Evolutionary conservation across 2,329 filamentous ascomycete genomes (phyloP).

Genomic region (Fusarium camptoceras): DNA sequence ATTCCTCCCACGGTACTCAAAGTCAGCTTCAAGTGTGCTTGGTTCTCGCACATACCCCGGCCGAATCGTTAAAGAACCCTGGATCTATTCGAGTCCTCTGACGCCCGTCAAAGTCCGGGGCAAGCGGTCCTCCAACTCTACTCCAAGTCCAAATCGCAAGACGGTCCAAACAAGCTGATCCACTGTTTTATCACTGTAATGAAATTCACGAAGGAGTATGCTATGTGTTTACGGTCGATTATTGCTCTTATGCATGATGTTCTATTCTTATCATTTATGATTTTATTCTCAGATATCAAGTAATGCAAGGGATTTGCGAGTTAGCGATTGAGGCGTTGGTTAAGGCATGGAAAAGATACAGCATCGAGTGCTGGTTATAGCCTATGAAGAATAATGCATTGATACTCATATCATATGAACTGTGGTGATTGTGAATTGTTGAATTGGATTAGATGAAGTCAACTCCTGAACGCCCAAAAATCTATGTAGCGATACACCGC

Average conservation of each 20-base stretch:
- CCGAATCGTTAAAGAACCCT: conserved; percentile 23
- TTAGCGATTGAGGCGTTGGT: conserved; percentile 39
- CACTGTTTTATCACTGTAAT: conserved; percentile 36
- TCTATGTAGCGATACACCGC: background rate
- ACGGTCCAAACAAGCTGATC: conserved; percentile 19
- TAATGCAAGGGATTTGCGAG: conserved; percentile 23
- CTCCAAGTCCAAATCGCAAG: background rate
- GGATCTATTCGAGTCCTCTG: background rate
- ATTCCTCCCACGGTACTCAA: background rate
- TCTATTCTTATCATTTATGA: conserved; percentile 10
- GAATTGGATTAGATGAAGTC: background rate
- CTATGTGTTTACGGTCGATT: conserved; percentile 23
- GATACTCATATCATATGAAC: background rate
- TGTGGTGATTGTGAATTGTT: background rate
- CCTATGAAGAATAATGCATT: conserved; percentile 24
- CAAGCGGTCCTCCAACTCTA: conserved; percentile 23
- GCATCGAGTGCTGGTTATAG: conserved; percentile 12
- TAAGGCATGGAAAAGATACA: conserved; percentile 30
- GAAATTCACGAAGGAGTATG: conserved; percentile 41
- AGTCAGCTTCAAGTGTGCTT: conserved; percentile 5
- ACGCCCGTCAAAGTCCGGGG: conserved; percentile 33
- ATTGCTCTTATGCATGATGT: conserved; percentile 6
- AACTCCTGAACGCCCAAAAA: conserved; percentile 41
- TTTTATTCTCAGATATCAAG: conserved; percentile 18
- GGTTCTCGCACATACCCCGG: background rate